phyloP scores from a whole-genome alignment of 768 basidiomycete species.

The Agaricus subrufescens region DNA sequence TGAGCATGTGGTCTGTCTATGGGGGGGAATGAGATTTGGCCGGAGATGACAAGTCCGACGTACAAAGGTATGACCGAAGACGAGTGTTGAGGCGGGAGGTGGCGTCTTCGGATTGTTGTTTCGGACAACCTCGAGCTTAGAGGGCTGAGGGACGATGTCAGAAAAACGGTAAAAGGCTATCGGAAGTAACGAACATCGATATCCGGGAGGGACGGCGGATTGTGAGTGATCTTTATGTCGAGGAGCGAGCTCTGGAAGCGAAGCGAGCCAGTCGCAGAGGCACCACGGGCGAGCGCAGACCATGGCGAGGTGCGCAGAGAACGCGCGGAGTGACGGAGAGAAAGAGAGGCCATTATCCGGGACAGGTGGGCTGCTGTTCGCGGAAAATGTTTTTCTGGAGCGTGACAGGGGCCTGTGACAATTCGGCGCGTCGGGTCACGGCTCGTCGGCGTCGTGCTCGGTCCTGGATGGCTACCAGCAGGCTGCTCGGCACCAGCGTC shows the following conservation, averaged over 20 bases:
- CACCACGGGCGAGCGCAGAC: constrained; percentile 2
- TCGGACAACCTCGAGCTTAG: constrained; percentile 42
- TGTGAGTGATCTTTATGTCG: constrained; percentile 7
- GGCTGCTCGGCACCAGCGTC: too few species aligned
- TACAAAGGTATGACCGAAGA: constrained; percentile 86
- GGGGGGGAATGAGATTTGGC: constrained; percentile 9
- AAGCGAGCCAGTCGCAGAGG: not conserved
- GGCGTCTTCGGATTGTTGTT: constrained; percentile 52
- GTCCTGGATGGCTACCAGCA: too few species aligned
- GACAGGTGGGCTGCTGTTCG: too few species aligned
- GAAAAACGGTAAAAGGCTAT: not conserved
- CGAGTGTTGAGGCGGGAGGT: constrained; percentile 62
- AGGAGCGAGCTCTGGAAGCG: constrained; percentile 12
- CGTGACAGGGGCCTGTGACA: too few species aligned
- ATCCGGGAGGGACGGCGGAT: constrained; percentile 19
- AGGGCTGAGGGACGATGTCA: constrained; percentile 34
- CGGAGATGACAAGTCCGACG: constrained; percentile 21
- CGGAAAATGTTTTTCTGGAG: too few species aligned
- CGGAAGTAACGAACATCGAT: constrained; percentile 27
- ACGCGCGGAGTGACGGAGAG: constrained; percentile 4
- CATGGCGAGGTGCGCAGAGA: constrained; percentile 7
- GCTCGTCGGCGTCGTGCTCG: too few species aligned
- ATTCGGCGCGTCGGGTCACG: too few species aligned
- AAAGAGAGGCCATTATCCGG: constrained; percentile 4
- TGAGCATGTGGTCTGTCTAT: constrained; percentile 89